Conservation (phyloP, 441 rosid genomes). For the Mallotus repandus region DNA sequence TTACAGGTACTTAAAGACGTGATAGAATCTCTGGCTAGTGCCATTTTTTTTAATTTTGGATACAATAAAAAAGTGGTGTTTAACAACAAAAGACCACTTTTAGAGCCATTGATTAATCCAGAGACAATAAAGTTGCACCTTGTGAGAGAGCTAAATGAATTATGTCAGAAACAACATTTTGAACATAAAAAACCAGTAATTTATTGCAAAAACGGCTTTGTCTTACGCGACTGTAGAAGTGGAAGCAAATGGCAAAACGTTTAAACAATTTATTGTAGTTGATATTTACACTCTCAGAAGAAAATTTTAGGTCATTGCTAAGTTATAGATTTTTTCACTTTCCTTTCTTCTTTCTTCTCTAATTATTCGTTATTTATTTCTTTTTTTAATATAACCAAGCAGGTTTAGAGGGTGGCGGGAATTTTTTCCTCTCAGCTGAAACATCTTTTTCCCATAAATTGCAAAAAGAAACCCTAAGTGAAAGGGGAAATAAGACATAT, state of each 20-base stretch:
- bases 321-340: too few relatives aligned
- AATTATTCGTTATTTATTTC: too few relatives aligned
- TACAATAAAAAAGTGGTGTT: conserved; percentile 58
- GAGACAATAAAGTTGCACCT: conserved; percentile 63
- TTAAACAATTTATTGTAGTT: too few relatives aligned
- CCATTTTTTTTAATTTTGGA: conserved; percentile 77
- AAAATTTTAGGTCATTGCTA: too few relatives aligned
- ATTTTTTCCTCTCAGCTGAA: too few relatives aligned
- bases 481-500: too few relatives aligned
- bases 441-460: too few relatives aligned
- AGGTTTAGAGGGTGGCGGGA: too few relatives aligned
- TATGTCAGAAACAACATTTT: conserved; percentile 49
- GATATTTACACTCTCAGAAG: too few relatives aligned
- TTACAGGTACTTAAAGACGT: conserved; percentile 87
- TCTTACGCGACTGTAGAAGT: conserved; percentile 48
- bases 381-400: too few relatives aligned
- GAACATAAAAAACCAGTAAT: conserved; percentile 22
- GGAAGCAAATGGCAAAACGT: conserved; percentile 40
- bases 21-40: conserved; percentile 85
- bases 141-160: conserved; percentile 54
- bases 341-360: too few relatives aligned
- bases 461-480: too few relatives aligned
- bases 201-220: conserved; percentile 22
- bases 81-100: conserved; percentile 57
- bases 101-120: conserved; percentile 76